Percentiles rank a stretch among this genome's conserved stretches.
phyloP scores from a whole-genome alignment of 768 basidiomycete species.

The Daedaleopsis nitida region DNA sequence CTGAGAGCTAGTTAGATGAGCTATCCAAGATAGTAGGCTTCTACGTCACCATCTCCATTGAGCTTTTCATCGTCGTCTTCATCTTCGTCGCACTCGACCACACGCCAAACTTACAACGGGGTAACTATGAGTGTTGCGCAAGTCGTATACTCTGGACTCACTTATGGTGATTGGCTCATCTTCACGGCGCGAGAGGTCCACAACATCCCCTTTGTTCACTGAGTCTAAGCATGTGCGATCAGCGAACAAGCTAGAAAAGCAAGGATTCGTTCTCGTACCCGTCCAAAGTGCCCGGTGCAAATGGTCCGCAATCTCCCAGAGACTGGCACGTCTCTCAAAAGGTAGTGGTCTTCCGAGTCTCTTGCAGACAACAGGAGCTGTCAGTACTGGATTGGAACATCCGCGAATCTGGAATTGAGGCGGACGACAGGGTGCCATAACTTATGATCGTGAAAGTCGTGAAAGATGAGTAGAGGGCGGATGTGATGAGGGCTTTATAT shows the following conservation, averaged over 20 bases:
- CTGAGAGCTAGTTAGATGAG: no score
- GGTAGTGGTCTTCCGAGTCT: background rate
- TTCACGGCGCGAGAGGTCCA: background rate
- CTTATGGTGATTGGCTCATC: background rate
- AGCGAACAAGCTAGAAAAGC: background rate
- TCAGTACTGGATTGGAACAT: background rate
- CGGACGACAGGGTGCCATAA: background rate
- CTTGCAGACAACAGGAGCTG: background rate
- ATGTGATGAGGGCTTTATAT: no score
- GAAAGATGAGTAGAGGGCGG: background rate
- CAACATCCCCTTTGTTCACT: background rate
- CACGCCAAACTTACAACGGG: background rate
- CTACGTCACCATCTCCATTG: background rate
- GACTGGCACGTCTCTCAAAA: background rate
- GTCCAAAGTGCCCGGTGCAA: background rate
- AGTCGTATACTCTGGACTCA: background rate
- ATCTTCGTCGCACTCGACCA: background rate
- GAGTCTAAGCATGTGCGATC: background rate
- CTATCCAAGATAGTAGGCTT: no score
- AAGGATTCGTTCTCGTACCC: background rate
- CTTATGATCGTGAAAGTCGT: background rate
- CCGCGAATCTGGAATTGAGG: background rate
- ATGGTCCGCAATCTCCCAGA: background rate
- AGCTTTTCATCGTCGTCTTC: background rate
- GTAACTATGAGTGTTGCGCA: background rate